Conservation (phyloP, 2,329 filamentous ascomycete species). For the Alternaria sp. region DNA sequence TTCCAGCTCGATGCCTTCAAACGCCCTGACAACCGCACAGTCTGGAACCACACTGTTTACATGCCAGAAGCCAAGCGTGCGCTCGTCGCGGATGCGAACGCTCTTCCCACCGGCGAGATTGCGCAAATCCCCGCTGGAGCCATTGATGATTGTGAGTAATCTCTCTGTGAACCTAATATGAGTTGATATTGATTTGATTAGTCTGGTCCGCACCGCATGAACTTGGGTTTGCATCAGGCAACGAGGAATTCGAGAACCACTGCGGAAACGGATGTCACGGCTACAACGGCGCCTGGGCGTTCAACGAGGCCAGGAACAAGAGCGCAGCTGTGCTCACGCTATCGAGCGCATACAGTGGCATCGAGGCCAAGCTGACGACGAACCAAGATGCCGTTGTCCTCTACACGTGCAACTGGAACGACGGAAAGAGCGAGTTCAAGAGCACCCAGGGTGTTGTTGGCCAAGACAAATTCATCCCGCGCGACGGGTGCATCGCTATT, state of each 20-base stretch:
- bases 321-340: slow-evolving; percentile 32
- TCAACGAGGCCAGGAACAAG: slow-evolving; percentile 34
- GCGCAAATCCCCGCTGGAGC: slow-evolving; percentile 27
- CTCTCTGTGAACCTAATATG: background rate
- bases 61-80: slow-evolving; percentile 39
- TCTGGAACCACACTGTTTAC: slow-evolving; percentile 45
- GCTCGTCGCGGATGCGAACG: slow-evolving; percentile 35
- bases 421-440: slow-evolving; percentile 46
- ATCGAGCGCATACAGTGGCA: slow-evolving; percentile 39
- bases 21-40: slow-evolving; percentile 36
- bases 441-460: slow-evolving; percentile 37
- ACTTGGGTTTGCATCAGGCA: slow-evolving; percentile 38
- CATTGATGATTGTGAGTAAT: slow-evolving; percentile 33
- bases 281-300: slow-evolving; percentile 43
- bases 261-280: slow-evolving; percentile 44
- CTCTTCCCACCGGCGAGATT: slow-evolving; percentile 42
- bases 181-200: background rate
- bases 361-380: slow-evolving; percentile 40
- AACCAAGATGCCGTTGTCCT: slow-evolving; percentile 43
- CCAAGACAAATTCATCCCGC: slow-evolving; percentile 40
- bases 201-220: slow-evolving; percentile 40
- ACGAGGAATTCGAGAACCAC: slow-evolving; percentile 35
- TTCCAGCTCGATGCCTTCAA: slow-evolving; percentile 45
- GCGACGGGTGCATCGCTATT: slow-evolving; percentile 44
- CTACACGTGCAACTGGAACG: slow-evolving; percentile 47